These are phyloP conservation scores for Carex scoparia DNA, from an alignment of 176 grass and related monocot species.

Conservation along the genomic window DNA sequence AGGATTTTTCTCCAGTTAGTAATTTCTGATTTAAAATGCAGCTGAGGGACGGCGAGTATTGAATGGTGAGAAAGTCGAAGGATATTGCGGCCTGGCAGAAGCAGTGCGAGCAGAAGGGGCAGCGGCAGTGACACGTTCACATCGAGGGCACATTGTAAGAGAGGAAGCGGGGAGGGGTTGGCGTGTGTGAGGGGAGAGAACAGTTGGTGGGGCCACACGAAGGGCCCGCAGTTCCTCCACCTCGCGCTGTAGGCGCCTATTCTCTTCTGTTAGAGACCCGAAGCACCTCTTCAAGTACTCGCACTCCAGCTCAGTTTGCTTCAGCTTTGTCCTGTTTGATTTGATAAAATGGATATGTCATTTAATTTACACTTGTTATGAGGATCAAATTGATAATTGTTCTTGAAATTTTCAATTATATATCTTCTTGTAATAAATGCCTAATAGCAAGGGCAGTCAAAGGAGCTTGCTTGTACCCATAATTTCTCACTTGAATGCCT, in stretches of 20 bases:
- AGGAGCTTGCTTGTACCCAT: constrained; percentile 1
- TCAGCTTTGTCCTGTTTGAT: constrained; percentile 85
- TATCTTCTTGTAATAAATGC: neutral
- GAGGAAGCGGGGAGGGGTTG: constrained; percentile 82
- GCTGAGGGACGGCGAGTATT: constrained; percentile 38
- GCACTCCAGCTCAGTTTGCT: constrained; percentile 98
- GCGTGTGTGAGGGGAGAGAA: constrained; percentile 83
- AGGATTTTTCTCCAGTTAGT: constrained; percentile 16
- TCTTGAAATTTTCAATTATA: neutral
- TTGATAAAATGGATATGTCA: neutral
- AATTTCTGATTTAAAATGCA: constrained; percentile 21
- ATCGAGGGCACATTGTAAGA: constrained; percentile 88
- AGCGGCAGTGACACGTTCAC: constrained; percentile 75
- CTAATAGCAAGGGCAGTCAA: neutral
- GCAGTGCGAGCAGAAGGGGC: neutral
- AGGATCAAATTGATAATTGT: neutral
- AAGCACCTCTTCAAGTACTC: constrained; percentile 97
- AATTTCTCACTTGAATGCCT: constrained; percentile 7
- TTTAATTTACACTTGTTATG: neutral
- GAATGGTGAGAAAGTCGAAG: constrained; percentile 21
- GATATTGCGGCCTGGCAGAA: neutral
- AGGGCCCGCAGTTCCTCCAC: constrained; percentile 92
- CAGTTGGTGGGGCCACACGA: constrained; percentile 74
- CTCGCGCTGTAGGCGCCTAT: constrained; percentile 83
- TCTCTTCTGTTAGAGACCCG: constrained; percentile 96